These are phyloP conservation scores for Phytophthora pluvialis DNA, from an alignment of 352 stramenopile species.

Conservation along the genomic window DNA sequence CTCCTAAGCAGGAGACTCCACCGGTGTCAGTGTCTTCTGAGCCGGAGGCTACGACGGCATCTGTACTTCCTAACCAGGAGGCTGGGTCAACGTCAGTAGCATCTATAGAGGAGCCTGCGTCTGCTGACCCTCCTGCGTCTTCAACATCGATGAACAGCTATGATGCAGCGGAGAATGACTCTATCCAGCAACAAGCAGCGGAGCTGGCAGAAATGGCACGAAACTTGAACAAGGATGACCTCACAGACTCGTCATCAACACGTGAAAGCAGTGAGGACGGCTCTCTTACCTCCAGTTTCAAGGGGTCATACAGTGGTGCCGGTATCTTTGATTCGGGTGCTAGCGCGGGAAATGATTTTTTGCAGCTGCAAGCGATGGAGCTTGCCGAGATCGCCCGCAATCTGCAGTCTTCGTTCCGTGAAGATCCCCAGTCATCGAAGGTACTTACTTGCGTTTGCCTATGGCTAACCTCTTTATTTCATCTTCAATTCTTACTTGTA, in stretches of 20 bases:
- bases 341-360: constrained; percentile 44
- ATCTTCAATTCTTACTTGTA: too few relatives aligned
- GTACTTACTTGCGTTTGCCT: constrained; percentile 6
- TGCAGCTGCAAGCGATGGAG: constrained; percentile 70
- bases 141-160: constrained; percentile 15
- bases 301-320: constrained; percentile 25
- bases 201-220: constrained; percentile 49
- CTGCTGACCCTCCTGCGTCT: constrained; percentile 11
- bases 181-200: constrained; percentile 45
- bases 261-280: constrained; percentile 41
- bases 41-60: not conserved
- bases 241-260: constrained; percentile 40
- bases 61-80: constrained; percentile 1
- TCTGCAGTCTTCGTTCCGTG: constrained; percentile 58
- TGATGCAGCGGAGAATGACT: constrained; percentile 39
- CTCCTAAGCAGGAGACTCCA: constrained; percentile 9
- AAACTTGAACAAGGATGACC: constrained; percentile 44
- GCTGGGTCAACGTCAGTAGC: not conserved
- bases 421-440: constrained; percentile 30
- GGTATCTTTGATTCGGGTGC: constrained; percentile 25
- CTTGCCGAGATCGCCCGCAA: constrained; percentile 68
- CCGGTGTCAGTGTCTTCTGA: constrained; percentile 1
- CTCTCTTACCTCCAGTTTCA: constrained; percentile 36
- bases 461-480: too few relatives aligned
- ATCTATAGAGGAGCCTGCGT: constrained; percentile 1